Conservation (phyloP, 169 alveolate species). For the Cryptosporidium ryanae region DNA sequence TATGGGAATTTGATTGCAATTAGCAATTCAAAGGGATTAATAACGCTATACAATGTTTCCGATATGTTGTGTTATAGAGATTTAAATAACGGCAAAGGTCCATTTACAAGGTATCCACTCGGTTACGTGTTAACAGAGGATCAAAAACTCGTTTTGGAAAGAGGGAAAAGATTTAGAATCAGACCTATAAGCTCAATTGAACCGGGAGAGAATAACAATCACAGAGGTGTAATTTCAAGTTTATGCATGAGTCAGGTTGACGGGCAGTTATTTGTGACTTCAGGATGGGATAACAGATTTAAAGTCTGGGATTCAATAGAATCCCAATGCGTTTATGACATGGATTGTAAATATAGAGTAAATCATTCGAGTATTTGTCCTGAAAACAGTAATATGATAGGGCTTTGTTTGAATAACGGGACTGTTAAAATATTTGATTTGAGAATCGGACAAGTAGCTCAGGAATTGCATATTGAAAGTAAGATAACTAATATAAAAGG, state of each 20-base stretch:
- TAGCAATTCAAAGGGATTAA: slow-evolving; percentile 27
- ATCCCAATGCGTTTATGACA: neutral
- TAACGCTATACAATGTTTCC: slow-evolving; percentile 21
- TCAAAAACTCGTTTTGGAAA: slow-evolving; percentile 7
- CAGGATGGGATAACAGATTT: slow-evolving; percentile 64
- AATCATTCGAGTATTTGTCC: slow-evolving; percentile 7
- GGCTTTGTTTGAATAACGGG: slow-evolving; percentile 42
- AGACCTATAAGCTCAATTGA: slow-evolving; percentile 12
- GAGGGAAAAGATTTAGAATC: slow-evolving; percentile 40
- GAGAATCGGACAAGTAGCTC: slow-evolving; percentile 50
- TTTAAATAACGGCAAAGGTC: slow-evolving; percentile 57
- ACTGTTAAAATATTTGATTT: slow-evolving; percentile 35
- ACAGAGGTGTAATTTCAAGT: slow-evolving; percentile 59
- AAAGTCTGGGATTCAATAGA: slow-evolving; percentile 66
- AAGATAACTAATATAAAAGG: slow-evolving; percentile 15
- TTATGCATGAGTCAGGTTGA: slow-evolving; percentile 40
- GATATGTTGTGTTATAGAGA: slow-evolving; percentile 25
- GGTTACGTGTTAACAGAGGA: slow-evolving; percentile 64
- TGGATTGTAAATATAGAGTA: slow-evolving; percentile 8
- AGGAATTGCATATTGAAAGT: slow-evolving; percentile 20
- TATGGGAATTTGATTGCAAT: slow-evolving; percentile 1
- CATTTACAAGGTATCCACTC: slow-evolving; percentile 29
- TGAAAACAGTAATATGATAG: slow-evolving; percentile 8
- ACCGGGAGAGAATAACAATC: slow-evolving; percentile 47
- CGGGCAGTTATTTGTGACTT: slow-evolving; percentile 56